Conservation (phyloP, 2,329 filamentous ascomycete species). For the Aspergillus nomiae region DNA sequence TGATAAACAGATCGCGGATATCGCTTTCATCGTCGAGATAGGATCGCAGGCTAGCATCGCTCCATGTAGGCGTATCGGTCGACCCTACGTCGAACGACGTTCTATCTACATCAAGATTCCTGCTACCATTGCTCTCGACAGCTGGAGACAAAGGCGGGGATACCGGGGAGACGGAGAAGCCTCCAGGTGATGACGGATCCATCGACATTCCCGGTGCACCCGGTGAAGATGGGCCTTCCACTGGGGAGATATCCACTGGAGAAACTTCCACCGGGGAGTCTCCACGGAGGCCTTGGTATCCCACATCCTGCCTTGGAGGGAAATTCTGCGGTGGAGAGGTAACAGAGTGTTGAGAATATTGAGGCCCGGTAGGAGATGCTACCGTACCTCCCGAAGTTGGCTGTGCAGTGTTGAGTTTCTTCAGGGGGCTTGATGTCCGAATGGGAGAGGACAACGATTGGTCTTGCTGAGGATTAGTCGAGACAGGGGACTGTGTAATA, state of each 20-base stretch:
- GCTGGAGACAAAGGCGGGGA: constrained; percentile 62
- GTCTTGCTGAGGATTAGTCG: constrained; percentile 22
- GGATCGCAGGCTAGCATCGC: constrained; percentile 78
- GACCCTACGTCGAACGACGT: constrained; percentile 59
- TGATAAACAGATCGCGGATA: constrained; percentile 83
- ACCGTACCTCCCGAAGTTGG: constrained; percentile 16
- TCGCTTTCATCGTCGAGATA: constrained; percentile 91
- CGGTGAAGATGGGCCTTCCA: constrained; percentile 42
- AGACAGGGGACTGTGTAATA: constrained; percentile 21
- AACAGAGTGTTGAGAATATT: constrained; percentile 22
- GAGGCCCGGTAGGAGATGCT: constrained; percentile 27
- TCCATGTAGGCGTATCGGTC: constrained; percentile 70
- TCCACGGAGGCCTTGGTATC: constrained; percentile 54
- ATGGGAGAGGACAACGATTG: constrained; percentile 23
- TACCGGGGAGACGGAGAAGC: constrained; percentile 58
- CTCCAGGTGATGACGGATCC: constrained; percentile 72
- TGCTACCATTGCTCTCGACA: constrained; percentile 29
- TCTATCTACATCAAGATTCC: constrained; percentile 46
- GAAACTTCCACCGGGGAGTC: constrained; percentile 72
- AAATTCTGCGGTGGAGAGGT: constrained; percentile 34
- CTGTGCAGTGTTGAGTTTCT: constrained; percentile 25
- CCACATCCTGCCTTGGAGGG: constrained; percentile 21
- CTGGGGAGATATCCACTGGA: constrained; percentile 55
- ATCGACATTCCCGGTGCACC: constrained; percentile 67
- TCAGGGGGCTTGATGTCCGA: constrained; percentile 25